phyloP scores from a whole-genome alignment of 192 early-diverging fungal species.

The Podochytrium sp. region DNA sequence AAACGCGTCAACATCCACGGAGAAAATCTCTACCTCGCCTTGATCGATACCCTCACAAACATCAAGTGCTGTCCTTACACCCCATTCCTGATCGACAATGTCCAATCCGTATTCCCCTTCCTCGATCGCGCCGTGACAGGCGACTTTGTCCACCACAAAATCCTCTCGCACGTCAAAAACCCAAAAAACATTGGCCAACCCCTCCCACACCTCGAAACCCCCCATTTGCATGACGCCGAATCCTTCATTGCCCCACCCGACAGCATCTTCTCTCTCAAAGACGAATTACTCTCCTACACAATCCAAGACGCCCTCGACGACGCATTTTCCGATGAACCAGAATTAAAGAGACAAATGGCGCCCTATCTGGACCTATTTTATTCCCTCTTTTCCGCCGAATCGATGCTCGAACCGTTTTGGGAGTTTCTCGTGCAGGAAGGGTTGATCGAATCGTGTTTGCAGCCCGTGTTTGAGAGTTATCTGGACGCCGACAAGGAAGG shows the following conservation, averaged over 20 bases:
- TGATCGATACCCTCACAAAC: background rate
- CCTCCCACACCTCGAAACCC: background rate
- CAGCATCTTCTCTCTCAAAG: background rate
- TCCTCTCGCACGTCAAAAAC: background rate
- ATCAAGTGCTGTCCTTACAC: background rate
- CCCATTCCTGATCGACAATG: background rate
- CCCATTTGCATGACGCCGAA: background rate
- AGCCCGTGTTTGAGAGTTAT: background rate
- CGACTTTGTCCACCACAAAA: background rate
- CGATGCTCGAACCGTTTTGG: background rate
- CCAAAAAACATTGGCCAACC: background rate
- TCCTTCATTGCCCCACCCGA: conserved; percentile 17
- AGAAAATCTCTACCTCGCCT: background rate
- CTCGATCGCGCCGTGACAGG: background rate
- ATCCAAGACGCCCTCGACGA: background rate
- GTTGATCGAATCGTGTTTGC: background rate
- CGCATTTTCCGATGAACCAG: background rate
- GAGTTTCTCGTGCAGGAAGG: background rate
- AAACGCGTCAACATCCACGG: background rate
- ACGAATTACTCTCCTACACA: background rate
- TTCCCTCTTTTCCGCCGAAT: background rate
- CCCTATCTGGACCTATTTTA: background rate
- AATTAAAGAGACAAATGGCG: background rate
- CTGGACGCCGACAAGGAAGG: background rate
- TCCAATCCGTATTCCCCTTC: conserved; percentile 2